Conservation (phyloP, 2,329 filamentous ascomycete genomes). For the Pleurostoma richardsiae region DNA sequence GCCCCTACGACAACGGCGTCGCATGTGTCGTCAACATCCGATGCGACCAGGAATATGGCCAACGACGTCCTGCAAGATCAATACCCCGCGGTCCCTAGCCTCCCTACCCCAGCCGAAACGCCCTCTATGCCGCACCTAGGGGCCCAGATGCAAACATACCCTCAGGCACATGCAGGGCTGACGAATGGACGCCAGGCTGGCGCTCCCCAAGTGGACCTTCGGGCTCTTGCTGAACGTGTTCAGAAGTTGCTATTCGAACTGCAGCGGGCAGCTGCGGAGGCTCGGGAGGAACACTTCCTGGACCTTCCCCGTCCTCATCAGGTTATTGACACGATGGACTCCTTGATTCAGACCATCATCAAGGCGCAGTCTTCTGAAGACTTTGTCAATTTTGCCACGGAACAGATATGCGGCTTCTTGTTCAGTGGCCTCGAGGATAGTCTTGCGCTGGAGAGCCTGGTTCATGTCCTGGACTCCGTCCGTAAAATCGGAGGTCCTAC, state of each 20-base stretch:
- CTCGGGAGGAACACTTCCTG: constrained; percentile 53
- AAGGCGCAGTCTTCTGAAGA: constrained; percentile 57
- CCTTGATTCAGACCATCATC: constrained; percentile 57
- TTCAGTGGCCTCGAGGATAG: constrained; percentile 51
- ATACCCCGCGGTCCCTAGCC: constrained; percentile 49
- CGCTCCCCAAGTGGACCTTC: constrained; percentile 44
- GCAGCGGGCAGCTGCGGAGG: constrained; percentile 45
- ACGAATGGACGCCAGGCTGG: constrained; percentile 45
- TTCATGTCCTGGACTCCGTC: constrained; percentile 56
- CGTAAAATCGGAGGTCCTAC: constrained; percentile 53
- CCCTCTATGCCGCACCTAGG: constrained; percentile 49
- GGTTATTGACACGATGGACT: constrained; percentile 59
- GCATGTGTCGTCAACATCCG: constrained; percentile 53
- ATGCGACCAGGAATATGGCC: constrained; percentile 55
- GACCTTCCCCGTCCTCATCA: constrained; percentile 54
- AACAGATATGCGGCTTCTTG: constrained; percentile 52
- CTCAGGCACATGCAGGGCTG: constrained; percentile 42
- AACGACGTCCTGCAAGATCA: constrained; percentile 62
- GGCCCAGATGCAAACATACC: constrained; percentile 50
- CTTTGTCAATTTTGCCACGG: constrained; percentile 52
- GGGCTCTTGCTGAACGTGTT: constrained; percentile 48
- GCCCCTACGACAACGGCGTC: constrained; percentile 48
- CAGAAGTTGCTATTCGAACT: constrained; percentile 55
- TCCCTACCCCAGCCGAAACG: constrained; percentile 57
- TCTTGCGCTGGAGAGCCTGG: constrained; percentile 55